Base-by-base conservation (phyloP, 345 rosid species). In the Chamaenerion angustifolium region DNA sequence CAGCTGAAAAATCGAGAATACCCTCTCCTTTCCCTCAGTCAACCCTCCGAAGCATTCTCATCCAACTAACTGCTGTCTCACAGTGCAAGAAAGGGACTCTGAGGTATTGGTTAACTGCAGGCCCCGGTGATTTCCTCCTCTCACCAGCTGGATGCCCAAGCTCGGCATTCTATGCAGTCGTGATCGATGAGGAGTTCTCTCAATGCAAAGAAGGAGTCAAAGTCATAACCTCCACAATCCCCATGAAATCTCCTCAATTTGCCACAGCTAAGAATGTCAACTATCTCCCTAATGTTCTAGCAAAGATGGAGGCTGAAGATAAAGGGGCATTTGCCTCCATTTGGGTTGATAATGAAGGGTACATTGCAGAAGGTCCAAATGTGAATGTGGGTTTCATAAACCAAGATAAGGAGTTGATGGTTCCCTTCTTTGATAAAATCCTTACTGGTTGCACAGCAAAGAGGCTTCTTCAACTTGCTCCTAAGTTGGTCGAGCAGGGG, bases 91-190 rank as follows among this genome's bases (percentile, higher is more conserved):
- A 72, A 55, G 90, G 85, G 52, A 76, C 83, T 47, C 51, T 82
- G 42, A 62, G 85, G 51, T 82, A 57, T 64, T 82, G 85, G 90
- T 57, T 79, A 57, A 78, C 65, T 62, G 70, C 90, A 12, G 85
- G 85, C 27, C 90, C 85, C 13, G 85, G 90, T 19, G 61, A 82
- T 55, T 82, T 78, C 73, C 59, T 72, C 66, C 81, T 82, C 44
- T 82, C 85, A 3, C 74, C 90, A 6, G 66, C 81, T 13, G 68
- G 72, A 11, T 78, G 77, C 51, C 81, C 75, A 7, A 63, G 71
- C 17, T 46, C 90, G 31, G 90, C 81, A 45, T 82, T 82, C 71
- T 82, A 82, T 27, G 90, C 85, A 40, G 77, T 82, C 8, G 83
- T 74, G 53, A 82, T 82, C 1, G 77, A 68, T 1, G 64, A 76